Conservation (phyloP, 2,329 filamentous ascomycete genomes). For the Aspergillus neotritici region DNA sequence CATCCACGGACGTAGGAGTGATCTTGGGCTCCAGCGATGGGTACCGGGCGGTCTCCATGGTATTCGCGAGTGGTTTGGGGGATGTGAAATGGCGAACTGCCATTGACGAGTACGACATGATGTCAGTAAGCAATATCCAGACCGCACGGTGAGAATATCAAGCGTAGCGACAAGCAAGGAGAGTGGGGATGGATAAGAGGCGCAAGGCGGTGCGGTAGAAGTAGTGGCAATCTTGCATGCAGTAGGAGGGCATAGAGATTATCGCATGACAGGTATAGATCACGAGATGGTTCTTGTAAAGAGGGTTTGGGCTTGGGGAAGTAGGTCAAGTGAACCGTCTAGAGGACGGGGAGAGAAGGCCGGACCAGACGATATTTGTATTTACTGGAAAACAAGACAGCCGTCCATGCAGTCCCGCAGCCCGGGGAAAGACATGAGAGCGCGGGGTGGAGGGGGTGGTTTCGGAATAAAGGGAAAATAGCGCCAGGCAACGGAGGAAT, state of each 20-base stretch:
- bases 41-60: conserved; percentile 47
- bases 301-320: conserved; percentile 1
- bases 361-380: background rate
- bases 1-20: conserved; percentile 13
- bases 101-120: conserved; percentile 55
- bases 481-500: conserved; percentile 19
- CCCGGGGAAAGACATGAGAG: conserved; percentile 7
- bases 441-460: conserved; percentile 8
- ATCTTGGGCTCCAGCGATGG: conserved; percentile 21
- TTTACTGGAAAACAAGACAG: conserved; percentile 3
- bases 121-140: conserved; percentile 41
- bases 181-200: conserved; percentile 75
- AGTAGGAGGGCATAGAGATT: conserved; percentile 69
- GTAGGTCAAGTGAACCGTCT: conserved; percentile 1
- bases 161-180: conserved; percentile 69
- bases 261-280: conserved; percentile 36
- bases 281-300: conserved; percentile 9
- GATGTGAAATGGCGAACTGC: conserved; percentile 66
- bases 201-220: conserved; percentile 87
- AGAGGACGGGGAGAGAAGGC: conserved; percentile 1
- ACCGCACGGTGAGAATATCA: conserved; percentile 36
- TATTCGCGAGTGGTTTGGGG: conserved; percentile 67
- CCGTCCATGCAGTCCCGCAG: conserved; percentile 8
- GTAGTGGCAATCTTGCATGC: conserved; percentile 81
- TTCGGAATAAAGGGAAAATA: conserved; percentile 16